phyloP scores from a whole-genome alignment of 495 filamentous ascomycete genomes.

The Parachaetomium inaequale region DNA sequence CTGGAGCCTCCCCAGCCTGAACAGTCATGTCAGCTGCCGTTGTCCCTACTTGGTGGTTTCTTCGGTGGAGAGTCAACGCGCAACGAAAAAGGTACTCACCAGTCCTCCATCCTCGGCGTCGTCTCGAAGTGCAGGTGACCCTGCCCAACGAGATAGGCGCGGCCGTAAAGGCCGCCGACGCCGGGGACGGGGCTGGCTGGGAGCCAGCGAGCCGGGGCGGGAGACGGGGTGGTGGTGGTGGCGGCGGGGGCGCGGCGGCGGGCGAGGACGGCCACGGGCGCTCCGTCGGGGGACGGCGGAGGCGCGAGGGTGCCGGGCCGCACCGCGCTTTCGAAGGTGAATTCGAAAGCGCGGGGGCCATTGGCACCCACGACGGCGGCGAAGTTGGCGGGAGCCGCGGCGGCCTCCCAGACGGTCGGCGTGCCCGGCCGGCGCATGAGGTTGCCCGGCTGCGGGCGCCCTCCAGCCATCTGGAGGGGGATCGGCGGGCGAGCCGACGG shows the following conservation, averaged over 20 bases:
- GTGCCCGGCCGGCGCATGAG: background rate
- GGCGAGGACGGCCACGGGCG: background rate
- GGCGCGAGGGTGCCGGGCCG: background rate
- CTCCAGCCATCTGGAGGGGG: conserved; percentile 15
- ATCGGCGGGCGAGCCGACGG: background rate
- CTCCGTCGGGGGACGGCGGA: background rate
- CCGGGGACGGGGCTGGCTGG: background rate
- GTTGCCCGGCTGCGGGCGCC: conserved; percentile 12
- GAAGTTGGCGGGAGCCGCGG: background rate
- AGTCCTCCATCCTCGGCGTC: conserved; percentile 6
- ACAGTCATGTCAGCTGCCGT: background rate
- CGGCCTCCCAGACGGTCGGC: background rate
- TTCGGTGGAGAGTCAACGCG: background rate
- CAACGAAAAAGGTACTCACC: background rate
- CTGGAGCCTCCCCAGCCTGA: conserved; percentile 2
- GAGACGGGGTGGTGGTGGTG: background rate
- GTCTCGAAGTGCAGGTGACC: background rate
- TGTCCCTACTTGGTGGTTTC: background rate
- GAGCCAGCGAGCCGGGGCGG: background rate
- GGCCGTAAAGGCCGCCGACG: background rate
- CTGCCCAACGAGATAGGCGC: background rate
- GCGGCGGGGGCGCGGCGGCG: background rate
- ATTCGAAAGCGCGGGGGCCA: background rate
- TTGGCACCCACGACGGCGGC: background rate
- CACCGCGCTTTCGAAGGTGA: conserved; percentile 6